Conservation (phyloP, 768 basidiomycete genomes). For the Hydnum rufescens region DNA sequence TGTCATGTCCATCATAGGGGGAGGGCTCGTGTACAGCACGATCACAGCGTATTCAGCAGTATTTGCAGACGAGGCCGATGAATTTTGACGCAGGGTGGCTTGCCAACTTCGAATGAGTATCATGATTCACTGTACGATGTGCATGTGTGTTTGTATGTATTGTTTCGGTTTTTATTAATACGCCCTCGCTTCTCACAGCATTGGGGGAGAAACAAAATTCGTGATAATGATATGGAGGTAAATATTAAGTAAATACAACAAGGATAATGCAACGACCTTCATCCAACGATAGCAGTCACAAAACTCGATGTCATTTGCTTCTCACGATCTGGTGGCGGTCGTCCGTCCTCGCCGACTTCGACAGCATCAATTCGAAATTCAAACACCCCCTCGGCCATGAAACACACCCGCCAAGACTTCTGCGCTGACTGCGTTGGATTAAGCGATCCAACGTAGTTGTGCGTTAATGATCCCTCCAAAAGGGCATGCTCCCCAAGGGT, state of each 20-base stretch:
- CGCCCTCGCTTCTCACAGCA: no score
- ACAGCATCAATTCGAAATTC: conserved; percentile 20
- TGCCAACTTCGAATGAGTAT: no score
- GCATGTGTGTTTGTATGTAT: no score
- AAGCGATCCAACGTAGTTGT: conserved; percentile 46
- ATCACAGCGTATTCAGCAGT: conserved; percentile 74
- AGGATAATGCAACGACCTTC: no score
- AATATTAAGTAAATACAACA: no score
- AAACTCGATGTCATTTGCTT: conserved; percentile 8
- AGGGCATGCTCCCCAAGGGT: conserved; percentile 47
- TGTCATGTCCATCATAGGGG: conserved; percentile 87
- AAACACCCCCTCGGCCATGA: conserved; percentile 52
- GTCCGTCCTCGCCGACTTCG: conserved; percentile 18
- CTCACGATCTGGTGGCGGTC: conserved; percentile 1
- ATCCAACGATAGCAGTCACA: neutral
- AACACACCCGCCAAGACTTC: conserved; percentile 41
- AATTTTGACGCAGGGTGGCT: conserved; percentile 27
- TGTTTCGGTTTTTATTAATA: no score
- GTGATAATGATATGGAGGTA: no score
- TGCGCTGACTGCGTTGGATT: conserved; percentile 31
- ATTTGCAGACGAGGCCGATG: conserved; percentile 65
- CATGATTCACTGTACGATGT: no score
- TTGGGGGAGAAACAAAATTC: no score
- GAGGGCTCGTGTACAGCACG: conserved; percentile 81
- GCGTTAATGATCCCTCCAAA: conserved; percentile 42